A percentile compares a stretch with the other conserved stretches of the same genome.
These are phyloP conservation scores for Trematosphaeria pertusa DNA, from an alignment of 2,329 filamentous ascomycete species.

Conservation along the genomic window DNA sequence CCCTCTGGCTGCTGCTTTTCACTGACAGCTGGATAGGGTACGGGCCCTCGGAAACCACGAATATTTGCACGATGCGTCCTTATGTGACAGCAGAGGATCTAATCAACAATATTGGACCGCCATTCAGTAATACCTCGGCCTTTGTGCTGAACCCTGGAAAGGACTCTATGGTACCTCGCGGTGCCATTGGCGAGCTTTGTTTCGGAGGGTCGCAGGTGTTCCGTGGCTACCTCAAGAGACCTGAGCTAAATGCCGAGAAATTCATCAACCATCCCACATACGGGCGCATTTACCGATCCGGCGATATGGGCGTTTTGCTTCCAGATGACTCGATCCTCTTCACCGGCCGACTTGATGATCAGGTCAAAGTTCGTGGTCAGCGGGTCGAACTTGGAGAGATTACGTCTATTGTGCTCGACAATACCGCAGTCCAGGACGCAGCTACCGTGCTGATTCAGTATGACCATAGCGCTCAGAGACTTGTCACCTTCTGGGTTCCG, in stretches of 20 bases:
- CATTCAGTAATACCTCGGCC: slow-evolving; percentile 77
- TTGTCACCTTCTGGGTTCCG: slow-evolving; percentile 75
- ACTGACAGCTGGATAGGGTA: slow-evolving; percentile 58
- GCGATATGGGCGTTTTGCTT: slow-evolving; percentile 81
- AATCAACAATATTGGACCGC: slow-evolving; percentile 77
- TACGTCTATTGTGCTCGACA: slow-evolving; percentile 65
- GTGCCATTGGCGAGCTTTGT: slow-evolving; percentile 81
- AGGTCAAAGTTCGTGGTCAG: slow-evolving; percentile 83
- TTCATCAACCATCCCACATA: slow-evolving; percentile 73
- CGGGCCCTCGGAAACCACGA: slow-evolving; percentile 85
- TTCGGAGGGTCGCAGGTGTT: slow-evolving; percentile 85
- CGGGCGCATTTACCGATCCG: slow-evolving; percentile 80
- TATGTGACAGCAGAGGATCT: slow-evolving; percentile 64
- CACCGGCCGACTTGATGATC: slow-evolving; percentile 75
- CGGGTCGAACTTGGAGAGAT: slow-evolving; percentile 82
- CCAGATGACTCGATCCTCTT: slow-evolving; percentile 78
- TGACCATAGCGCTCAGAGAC: slow-evolving; percentile 53
- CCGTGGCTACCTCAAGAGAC: slow-evolving; percentile 73
- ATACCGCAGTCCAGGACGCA: slow-evolving; percentile 64
- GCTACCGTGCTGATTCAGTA: slow-evolving; percentile 65
- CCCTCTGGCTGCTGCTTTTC: slow-evolving; percentile 18
- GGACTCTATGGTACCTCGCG: slow-evolving; percentile 64
- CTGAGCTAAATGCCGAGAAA: slow-evolving; percentile 67
- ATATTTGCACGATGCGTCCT: slow-evolving; percentile 79
- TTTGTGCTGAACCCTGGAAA: slow-evolving; percentile 63